Evolutionary conservation across 345 rosid genomes (phyloP).

Genomic region (Sonneratia alba): DNA sequence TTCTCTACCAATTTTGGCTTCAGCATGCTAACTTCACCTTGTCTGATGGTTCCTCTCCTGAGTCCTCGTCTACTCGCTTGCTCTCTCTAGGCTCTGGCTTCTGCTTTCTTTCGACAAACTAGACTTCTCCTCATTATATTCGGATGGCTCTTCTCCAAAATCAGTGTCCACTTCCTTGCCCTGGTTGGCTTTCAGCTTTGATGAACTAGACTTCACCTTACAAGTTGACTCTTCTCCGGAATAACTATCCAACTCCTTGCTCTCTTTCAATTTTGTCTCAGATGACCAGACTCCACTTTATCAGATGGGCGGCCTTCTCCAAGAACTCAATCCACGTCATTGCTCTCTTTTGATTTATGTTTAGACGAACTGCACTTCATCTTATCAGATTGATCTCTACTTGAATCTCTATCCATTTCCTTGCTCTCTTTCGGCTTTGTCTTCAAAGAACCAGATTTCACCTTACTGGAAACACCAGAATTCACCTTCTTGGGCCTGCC

Average conservation of each 20-base stretch:
- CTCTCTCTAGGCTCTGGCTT: slow-evolving; percentile 19
- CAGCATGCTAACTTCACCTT: slow-evolving; percentile 26
- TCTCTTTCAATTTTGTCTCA: slow-evolving; percentile 22
- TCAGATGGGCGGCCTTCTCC: slow-evolving; percentile 19
- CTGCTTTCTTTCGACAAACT: neutral
- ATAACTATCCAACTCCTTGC: slow-evolving; percentile 27
- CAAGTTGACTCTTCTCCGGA: slow-evolving; percentile 32
- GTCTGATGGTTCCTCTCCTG: slow-evolving; percentile 17
- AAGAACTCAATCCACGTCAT: slow-evolving; percentile 28
- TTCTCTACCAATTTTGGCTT: slow-evolving; percentile 19
- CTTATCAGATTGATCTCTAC: slow-evolving; percentile 27
- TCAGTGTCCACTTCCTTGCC: slow-evolving; percentile 27
- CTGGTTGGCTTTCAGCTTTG: slow-evolving; percentile 8
- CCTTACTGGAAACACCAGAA: slow-evolving; percentile 15
- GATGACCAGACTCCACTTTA: slow-evolving; percentile 23
- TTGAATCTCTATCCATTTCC: slow-evolving; percentile 28
- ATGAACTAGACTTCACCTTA: slow-evolving; percentile 23
- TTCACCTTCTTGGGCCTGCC: slow-evolving; percentile 26
- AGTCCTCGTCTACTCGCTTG: slow-evolving; percentile 14
- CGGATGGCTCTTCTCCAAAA: slow-evolving; percentile 28
- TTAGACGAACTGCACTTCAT: slow-evolving; percentile 41
- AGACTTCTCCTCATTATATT: slow-evolving; percentile 24
- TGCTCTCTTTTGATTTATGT: slow-evolving; percentile 20
- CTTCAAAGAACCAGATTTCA: too few relatives aligned
- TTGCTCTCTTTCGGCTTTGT: slow-evolving; percentile 26